Evolutionary conservation across 2,329 filamentous ascomycete genomes (phyloP).

Genomic region (Fusarium euwallaceae): DNA sequence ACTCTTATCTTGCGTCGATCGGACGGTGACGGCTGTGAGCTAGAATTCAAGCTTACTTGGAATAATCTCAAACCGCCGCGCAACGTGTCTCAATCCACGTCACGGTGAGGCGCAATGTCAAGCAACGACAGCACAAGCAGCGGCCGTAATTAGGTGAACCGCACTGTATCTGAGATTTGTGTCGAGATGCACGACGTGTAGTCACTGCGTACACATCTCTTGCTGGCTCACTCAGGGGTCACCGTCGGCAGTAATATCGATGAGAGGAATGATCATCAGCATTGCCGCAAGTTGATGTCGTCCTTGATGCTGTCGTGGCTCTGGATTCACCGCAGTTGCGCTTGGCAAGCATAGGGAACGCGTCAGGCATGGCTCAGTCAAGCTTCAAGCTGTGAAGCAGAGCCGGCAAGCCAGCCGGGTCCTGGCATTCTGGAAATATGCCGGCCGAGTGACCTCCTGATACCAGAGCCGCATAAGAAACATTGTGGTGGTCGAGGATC

Average conservation of each 20-base stretch:
- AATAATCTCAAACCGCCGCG: constrained; percentile 45
- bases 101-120: constrained; percentile 28
- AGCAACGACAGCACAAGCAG: constrained; percentile 2
- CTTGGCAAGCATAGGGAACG: not conserved
- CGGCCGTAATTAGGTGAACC: constrained; percentile 9
- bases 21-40: constrained; percentile 31
- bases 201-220: constrained; percentile 20
- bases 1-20: constrained; percentile 40
- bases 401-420: constrained; percentile 12
- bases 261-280: constrained; percentile 9
- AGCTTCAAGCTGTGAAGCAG: constrained; percentile 7
- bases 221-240: constrained; percentile 7
- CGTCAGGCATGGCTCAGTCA: not conserved
- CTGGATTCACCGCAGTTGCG: not conserved
- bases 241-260: constrained; percentile 14
- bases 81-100: constrained; percentile 43
- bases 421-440: constrained; percentile 3
- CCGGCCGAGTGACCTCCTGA: constrained; percentile 22
- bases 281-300: constrained; percentile 13
- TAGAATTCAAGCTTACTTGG: constrained; percentile 49
- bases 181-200: constrained; percentile 25
- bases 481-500: constrained; percentile 3
- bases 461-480: constrained; percentile 19
- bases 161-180: constrained; percentile 17
- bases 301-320: constrained; percentile 4